Evolutionary conservation across 768 basidiomycete genomes (phyloP).

Genomic region (Pleurotus djamor): DNA sequence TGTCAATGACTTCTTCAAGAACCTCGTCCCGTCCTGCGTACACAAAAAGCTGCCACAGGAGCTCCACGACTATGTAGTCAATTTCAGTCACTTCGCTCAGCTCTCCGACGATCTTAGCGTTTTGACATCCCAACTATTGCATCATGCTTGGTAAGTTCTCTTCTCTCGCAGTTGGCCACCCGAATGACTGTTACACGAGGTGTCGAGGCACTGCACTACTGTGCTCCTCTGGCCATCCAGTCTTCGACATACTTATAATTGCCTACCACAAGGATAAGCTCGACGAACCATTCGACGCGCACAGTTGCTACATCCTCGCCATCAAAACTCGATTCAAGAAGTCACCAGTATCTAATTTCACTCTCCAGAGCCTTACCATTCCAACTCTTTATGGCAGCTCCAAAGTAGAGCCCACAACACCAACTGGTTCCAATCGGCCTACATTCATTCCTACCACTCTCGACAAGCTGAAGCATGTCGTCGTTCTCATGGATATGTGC

Average conservation of each 20-base stretch:
- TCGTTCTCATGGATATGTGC: conserved; percentile 7
- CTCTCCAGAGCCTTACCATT: not conserved
- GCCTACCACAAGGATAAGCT: conserved; percentile 3
- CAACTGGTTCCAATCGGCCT: not conserved
- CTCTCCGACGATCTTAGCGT: not conserved
- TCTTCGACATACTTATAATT: conserved; percentile 2
- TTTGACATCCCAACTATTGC: not conserved
- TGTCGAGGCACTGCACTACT: conserved; percentile 5
- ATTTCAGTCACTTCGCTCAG: conserved; percentile 7
- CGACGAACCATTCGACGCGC: conserved; percentile 2
- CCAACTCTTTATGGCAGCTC: not conserved
- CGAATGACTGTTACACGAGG: not conserved
- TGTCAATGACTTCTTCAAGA: not conserved
- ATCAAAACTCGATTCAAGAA: not conserved
- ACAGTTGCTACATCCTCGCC: not conserved
- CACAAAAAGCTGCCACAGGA: not conserved
- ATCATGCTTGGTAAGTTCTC: not conserved
- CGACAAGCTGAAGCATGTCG: conserved; percentile 1
- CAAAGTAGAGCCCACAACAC: no score
- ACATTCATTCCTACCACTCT: not conserved
- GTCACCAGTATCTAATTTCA: not conserved
- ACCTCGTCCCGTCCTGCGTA: not conserved
- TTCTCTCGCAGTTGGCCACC: not conserved
- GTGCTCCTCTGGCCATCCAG: not conserved
- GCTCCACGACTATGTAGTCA: not conserved